A percentile compares a stretch with the other conserved stretches of the same genome.
Conservation (phyloP, 345 rosid species). For the Orychophragmus violaceus region DNA sequence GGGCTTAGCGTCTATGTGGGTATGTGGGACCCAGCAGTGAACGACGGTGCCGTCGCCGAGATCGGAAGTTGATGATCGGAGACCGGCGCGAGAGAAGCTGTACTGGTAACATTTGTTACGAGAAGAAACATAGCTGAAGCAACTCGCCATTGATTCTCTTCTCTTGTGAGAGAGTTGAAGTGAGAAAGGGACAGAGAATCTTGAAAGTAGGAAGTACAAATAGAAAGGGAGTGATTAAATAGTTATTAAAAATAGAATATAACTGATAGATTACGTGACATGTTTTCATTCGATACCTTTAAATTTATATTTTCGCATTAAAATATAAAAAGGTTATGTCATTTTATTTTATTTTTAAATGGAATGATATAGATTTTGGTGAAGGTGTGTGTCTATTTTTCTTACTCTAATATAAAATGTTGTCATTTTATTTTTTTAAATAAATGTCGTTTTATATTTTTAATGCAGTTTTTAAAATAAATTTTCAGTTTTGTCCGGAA, state of each 20-base stretch:
- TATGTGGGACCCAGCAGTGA: constrained; percentile 77
- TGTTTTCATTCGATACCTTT: constrained; percentile 11
- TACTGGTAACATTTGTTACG: constrained; percentile 54
- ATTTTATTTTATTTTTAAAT: not conserved
- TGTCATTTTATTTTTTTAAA: too few species aligned
- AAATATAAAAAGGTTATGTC: not conserved
- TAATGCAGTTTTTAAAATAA: too few species aligned
- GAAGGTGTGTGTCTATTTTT: not conserved
- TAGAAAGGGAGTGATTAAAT: not conserved
- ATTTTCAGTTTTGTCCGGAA: too few species aligned
- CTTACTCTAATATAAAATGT: too few species aligned
- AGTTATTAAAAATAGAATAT: not conserved
- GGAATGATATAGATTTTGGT: not conserved
- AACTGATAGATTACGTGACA: not conserved
- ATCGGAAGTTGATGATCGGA: constrained; percentile 63
- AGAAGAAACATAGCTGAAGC: constrained; percentile 57
- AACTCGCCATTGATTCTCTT: constrained; percentile 41
- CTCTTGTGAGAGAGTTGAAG: not conserved
- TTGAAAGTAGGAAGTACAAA: not conserved
- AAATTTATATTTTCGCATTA: not conserved
- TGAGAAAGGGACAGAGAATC: not conserved
- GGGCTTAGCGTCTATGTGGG: constrained; percentile 39
- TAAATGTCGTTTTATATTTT: too few species aligned
- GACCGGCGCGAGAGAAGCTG: constrained; percentile 66
- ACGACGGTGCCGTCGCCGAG: constrained; percentile 78